Base-by-base conservation (phyloP, 2,329 filamentous ascomycete species). In the Ceratocystis cubensis region DNA sequence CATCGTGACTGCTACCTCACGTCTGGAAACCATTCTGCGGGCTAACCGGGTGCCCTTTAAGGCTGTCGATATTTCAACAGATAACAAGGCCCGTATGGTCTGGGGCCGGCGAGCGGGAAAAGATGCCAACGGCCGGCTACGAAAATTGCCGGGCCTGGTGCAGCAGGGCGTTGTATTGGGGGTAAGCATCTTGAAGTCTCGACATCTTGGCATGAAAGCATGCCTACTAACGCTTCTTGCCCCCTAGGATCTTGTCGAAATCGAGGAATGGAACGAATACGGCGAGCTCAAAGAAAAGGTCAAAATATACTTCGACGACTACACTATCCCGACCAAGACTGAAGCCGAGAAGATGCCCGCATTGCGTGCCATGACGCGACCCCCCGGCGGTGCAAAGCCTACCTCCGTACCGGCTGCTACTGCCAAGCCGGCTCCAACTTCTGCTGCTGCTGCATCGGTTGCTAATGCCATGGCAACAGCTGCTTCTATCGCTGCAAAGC, bases 181-280 rank as follows among this genome's bases (percentile, higher is more conserved):
- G 67, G 92, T 96, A 82, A 73, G 89, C 84, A 25, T 15, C 56
- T 30, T n/a, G 13, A 28, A 59, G 56, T 30, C 28, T n/a, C 28
- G 22, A n/a, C 13, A 56, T 33, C 56, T 41, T 41, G 37, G 37
- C 37, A 41, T 41, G 10, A 41, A 41, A 41, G 13, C 13, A 41
- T 41, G 37, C 37, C 37, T 41, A n/a, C 56, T 30, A 30, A 59
- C 56, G 28, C 28, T 25, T 25, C 22, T 13, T 25, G 13, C 15
- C 28, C 15, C 30, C 3, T 69, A 96, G 92, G 94, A 96, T 75
- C 82, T 96, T 63, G 88, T 93, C 70, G 88, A 97, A 76, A 85
- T 97, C 70, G 94, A 99, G 77, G 94, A 99, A 75, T 97, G 93
- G 94, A 99, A 99, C 79, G 94, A 99, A 75, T 96, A 95, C 76